phyloP scores from a whole-genome alignment of 1,284 basidiomycete species.

The Irpex lacteus region DNA sequence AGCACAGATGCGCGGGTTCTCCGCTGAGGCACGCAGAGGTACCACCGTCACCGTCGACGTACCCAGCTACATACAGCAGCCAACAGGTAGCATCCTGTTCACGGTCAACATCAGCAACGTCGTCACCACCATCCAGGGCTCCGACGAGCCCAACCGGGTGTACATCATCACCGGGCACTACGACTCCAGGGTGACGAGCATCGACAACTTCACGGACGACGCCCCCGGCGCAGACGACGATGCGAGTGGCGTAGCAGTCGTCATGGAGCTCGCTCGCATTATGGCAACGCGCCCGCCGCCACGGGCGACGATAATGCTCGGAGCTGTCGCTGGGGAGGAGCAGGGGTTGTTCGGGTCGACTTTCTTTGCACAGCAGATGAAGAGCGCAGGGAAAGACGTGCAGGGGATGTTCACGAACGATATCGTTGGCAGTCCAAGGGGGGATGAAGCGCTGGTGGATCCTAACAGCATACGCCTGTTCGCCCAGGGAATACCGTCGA shows the following conservation, averaged over 20 bases:
- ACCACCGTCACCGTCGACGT: constrained; percentile 46
- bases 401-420: constrained; percentile 55
- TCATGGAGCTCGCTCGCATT: constrained; percentile 48
- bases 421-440: constrained; percentile 49
- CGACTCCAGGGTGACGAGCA: constrained; percentile 43
- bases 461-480: constrained; percentile 49
- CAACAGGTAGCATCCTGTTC: constrained; percentile 35
- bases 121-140: constrained; percentile 46
- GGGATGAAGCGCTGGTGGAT: constrained; percentile 42
- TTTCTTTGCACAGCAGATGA: constrained; percentile 43
- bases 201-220: constrained; percentile 41
- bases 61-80: constrained; percentile 43
- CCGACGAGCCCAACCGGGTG: constrained; percentile 45
- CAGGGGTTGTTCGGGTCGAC: constrained; percentile 47
- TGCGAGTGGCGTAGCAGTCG: constrained; percentile 51
- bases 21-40: constrained; percentile 34
- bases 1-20: constrained; percentile 40
- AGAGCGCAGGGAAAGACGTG: constrained; percentile 41
- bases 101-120: constrained; percentile 48
- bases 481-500: constrained; percentile 44
- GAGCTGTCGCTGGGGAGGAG: constrained; percentile 50
- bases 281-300: constrained; percentile 41
- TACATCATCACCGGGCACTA: constrained; percentile 56
- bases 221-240: constrained; percentile 49
- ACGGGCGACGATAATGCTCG: constrained; percentile 50